A percentile compares a stretch with the other conserved stretches of the same genome.
Evolutionary conservation across 371 early-diverging fungal genomes (phyloP).

Genomic region (Mucor plumbeus): DNA sequence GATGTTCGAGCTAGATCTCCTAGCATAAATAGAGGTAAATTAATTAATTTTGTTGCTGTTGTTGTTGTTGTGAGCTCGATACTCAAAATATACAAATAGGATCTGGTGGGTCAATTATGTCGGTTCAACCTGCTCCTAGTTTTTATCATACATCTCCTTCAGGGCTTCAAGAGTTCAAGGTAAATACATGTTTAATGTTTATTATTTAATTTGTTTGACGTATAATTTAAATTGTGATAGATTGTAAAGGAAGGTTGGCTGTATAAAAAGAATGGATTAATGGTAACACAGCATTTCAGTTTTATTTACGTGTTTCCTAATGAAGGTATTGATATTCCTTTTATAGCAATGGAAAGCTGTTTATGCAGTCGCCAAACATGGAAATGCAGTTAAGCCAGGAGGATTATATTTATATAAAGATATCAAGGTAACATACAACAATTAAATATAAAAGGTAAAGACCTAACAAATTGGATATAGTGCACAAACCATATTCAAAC

Average conservation of each 20-base stretch:
- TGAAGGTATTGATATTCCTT: constrained; percentile 6
- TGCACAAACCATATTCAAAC: constrained; percentile 53
- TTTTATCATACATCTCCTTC: constrained; percentile 11
- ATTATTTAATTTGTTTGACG: background rate
- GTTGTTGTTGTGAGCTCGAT: background rate
- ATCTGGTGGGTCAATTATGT: constrained; percentile 28
- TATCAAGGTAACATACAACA: constrained; percentile 40
- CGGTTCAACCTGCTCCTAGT: constrained; percentile 12
- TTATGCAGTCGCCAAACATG: constrained; percentile 61
- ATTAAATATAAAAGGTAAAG: background rate
- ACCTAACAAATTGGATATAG: constrained; percentile 18
- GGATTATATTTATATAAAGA: constrained; percentile 54
- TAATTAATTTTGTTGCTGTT: too few species aligned
- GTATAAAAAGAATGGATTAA: constrained; percentile 44
- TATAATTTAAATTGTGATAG: constrained; percentile 16
- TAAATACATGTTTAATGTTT: constrained; percentile 1
- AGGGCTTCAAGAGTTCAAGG: constrained; percentile 37
- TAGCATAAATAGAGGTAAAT: constrained; percentile 26
- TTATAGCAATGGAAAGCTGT: constrained; percentile 56
- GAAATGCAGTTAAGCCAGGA: constrained; percentile 54
- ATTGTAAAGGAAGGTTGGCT: constrained; percentile 58
- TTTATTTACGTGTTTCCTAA: constrained; percentile 7
- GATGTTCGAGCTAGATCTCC: constrained; percentile 25
- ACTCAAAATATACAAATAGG: constrained; percentile 6
- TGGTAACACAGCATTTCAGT: constrained; percentile 37